Evolutionary conservation across 805 yeast species (phyloP).

Genomic region (Saccharomycopsis fodiens): DNA sequence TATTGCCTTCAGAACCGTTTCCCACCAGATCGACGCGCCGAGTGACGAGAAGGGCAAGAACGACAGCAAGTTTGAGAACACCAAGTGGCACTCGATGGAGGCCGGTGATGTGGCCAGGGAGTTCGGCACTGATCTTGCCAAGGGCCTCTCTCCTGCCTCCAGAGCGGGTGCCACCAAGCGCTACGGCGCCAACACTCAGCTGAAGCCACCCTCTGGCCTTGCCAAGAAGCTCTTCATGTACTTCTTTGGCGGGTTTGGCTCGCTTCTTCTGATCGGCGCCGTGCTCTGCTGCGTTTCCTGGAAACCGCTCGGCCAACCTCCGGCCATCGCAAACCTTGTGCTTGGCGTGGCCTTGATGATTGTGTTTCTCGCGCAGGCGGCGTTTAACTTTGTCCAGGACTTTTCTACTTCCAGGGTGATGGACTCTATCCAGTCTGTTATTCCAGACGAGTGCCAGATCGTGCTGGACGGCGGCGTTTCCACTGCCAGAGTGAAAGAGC

Average conservation of each 20-base stretch:
- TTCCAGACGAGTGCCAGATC: slow-evolving; percentile 33
- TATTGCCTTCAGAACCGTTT: slow-evolving; percentile 31
- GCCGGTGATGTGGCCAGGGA: slow-evolving; percentile 24
- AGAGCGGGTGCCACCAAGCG: slow-evolving; percentile 13
- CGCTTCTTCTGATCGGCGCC: slow-evolving; percentile 35
- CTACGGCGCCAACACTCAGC: slow-evolving; percentile 32
- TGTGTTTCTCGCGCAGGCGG: slow-evolving; percentile 36
- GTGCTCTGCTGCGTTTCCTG: slow-evolving; percentile 36
- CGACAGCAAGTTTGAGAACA: slow-evolving; percentile 24
- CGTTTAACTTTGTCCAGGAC: slow-evolving; percentile 40
- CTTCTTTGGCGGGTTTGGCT: slow-evolving; percentile 44
- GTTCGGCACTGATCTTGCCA: slow-evolving; percentile 22
- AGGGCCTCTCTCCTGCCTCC: slow-evolving; percentile 25
- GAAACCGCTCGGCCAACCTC: slow-evolving; percentile 44
- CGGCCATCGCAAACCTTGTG: slow-evolving; percentile 35
- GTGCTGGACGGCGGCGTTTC: slow-evolving; percentile 29
- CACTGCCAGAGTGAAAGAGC: slow-evolving; percentile 28
- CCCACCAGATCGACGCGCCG: slow-evolving; percentile 27
- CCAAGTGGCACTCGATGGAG: slow-evolving; percentile 29
- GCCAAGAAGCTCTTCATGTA: slow-evolving; percentile 31
- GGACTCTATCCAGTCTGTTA: slow-evolving; percentile 38
- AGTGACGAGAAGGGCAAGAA: slow-evolving; percentile 20
- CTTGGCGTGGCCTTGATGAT: slow-evolving; percentile 35
- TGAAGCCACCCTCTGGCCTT: slow-evolving; percentile 31
- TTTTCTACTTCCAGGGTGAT: slow-evolving; percentile 39